Percentiles rank a stretch among this genome's conserved stretches.
phyloP scores from a whole-genome alignment of 2,329 filamentous ascomycete species.

The Fusarium sp. region DNA sequence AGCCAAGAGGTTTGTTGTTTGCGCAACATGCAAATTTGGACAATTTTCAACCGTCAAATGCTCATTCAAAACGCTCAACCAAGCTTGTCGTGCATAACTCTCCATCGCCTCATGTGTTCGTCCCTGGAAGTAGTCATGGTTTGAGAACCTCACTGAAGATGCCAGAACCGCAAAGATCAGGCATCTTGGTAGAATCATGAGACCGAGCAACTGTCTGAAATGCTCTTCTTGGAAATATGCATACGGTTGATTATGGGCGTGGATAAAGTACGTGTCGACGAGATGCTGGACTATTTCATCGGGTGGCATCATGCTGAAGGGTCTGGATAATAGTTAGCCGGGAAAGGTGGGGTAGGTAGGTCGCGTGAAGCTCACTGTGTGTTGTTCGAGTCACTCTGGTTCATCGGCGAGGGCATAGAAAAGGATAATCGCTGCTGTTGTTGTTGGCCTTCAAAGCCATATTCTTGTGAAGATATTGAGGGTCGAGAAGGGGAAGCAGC shows the following conservation, averaged over 20 bases:
- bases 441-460: not conserved
- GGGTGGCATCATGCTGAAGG: not conserved
- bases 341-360: not conserved
- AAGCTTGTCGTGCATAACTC: not conserved
- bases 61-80: not conserved
- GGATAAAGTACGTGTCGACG: not conserved
- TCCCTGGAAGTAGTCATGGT: not conserved
- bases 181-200: not conserved
- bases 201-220: not conserved
- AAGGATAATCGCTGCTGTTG: not conserved
- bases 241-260: conserved; percentile 5
- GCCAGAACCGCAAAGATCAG: not conserved
- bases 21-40: not conserved
- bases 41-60: not conserved
- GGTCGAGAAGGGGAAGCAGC: not conserved
- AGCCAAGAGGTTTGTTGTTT: not conserved
- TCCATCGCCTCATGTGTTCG: not conserved
- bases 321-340: not conserved
- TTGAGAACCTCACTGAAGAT: conserved; percentile 3
- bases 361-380: not conserved
- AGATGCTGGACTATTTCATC: not conserved
- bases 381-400: not conserved
- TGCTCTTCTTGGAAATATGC: not conserved
- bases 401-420: not conserved
- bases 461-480: not conserved